Base-by-base conservation (phyloP, 176 grass and related monocot genomes). In the Oryza australiensis region DNA sequence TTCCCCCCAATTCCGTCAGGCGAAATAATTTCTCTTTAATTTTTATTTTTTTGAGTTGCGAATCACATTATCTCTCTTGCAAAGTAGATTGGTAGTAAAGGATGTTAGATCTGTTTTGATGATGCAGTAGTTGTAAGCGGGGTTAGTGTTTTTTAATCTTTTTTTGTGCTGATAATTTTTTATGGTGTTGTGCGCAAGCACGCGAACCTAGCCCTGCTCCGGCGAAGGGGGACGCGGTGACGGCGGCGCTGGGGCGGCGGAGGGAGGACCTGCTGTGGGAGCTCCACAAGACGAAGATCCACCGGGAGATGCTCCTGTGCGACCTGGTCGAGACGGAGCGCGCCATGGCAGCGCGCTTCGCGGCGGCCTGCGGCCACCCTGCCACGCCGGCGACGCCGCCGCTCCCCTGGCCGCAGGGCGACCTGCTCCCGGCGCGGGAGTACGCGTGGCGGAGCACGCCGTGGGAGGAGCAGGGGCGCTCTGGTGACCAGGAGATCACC, bases 271-370 rank as follows among this genome's bases (percentile, higher is more conserved):
- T 88, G 28, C 62, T 84, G 62, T 45, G 24, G 62, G 81, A 84
- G 62, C 75, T 88, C 12, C 13, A 69, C 33, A 49, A 37, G 81
- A 33, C 5, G 27, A 48, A 27, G 48, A 68, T 80, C 37, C 69
- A 22, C 35, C 69, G 74, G 26, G 76, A 74, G 9, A 68, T 75
- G 75, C 79, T 88, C 87, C 5, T 68, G 48, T 64, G 69, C 23
- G 68, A 88, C 7, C 81, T 88, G 43, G 14, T 64, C n/a, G 27
- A 74, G 49, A 80, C 48, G 20, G 81, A 88, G 48, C 69, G 63
- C 4, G 48, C 51, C 69, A 79, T 84, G 70, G 77, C 66, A 6
- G 27, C 40, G 0, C 32, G 69, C 22, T 22, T 75, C 24, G 40
- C 62, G 1, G 26, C 45, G 45, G 46, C 14, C 46, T 3, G 26